phyloP scores from a whole-genome alignment of 2,329 filamentous ascomycete species.

The Claviceps fusiformis region DNA sequence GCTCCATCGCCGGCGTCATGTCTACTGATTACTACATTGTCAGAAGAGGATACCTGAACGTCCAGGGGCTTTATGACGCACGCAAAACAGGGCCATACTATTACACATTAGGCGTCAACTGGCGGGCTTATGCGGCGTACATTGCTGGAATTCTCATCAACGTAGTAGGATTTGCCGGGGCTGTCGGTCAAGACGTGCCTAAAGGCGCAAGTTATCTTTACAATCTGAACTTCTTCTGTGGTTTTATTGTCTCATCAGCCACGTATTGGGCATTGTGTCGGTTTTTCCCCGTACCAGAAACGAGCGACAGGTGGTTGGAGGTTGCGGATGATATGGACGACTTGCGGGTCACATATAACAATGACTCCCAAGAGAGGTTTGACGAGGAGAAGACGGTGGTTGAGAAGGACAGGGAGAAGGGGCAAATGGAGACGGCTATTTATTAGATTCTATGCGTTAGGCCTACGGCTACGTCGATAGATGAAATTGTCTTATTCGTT shows the following conservation, averaged over 20 bases:
- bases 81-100: slow-evolving; percentile 57
- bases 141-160: slow-evolving; percentile 76
- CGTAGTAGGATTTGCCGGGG: slow-evolving; percentile 80
- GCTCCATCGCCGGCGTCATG: slow-evolving; percentile 85
- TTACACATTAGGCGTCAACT: slow-evolving; percentile 61
- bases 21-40: slow-evolving; percentile 79
- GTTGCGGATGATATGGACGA: slow-evolving; percentile 51
- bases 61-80: slow-evolving; percentile 67
- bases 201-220: slow-evolving; percentile 74
- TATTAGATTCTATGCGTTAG: neutral
- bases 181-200: slow-evolving; percentile 58
- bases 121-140: slow-evolving; percentile 74
- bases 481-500: neutral
- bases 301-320: slow-evolving; percentile 65
- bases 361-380: slow-evolving; percentile 22
- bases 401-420: neutral
- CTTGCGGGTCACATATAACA: slow-evolving; percentile 32
- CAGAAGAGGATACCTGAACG: slow-evolving; percentile 65
- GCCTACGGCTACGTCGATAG: neutral
- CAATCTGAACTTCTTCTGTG: slow-evolving; percentile 80
- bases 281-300: slow-evolving; percentile 59
- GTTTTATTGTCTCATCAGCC: slow-evolving; percentile 54
- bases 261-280: slow-evolving; percentile 60
- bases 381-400: slow-evolving; percentile 21
- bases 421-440: neutral